Evolutionary conservation across 2,329 filamentous ascomycete genomes (phyloP), one percentile per base, ranked within the genome.

Genomic region (Penicillium sp.): DNA sequence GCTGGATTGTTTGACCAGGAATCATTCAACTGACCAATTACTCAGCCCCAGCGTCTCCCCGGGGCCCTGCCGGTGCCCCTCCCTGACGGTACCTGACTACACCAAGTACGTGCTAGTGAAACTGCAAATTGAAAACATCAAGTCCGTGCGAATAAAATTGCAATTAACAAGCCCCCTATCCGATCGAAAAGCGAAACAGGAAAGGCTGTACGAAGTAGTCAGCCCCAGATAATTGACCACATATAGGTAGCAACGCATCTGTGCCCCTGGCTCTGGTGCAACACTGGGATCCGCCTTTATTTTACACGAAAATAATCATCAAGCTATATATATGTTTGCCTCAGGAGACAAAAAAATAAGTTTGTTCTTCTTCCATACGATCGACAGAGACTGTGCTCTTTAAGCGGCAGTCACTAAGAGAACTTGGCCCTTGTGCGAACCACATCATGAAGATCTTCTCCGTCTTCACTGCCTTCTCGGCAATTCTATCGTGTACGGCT

Each of bases 361-460:
- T 31, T 35, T 31, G 1, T 10, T 20, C 39, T 32, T 14, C 13
- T 31, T 13, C 31, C 14, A 26, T n/a, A 7, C 2, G 6, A 39
- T 29, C 11, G 7, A 31, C 4, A 20, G 9, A 20, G 35, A 29
- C 22, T 6, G 13, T 37, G 45, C 14, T 47, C 31, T n/a, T 50
- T 31, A 38, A 20, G 39, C 20, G 13, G 24, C 34, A 43, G 39
- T 29, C 20, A 44, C 16, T 20, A 24, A 29, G 22, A 52, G n/a
- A 48, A 26, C 46, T n/a, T 49, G 22, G 13, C 24, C 10, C 47
- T 50, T 50, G n/a, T 32, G 11, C 18, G 26, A 53, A 44, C 31
- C 40, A 31, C 44, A 44, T 22, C 14, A 54, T 57, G 50, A 54
- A 37, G 49, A 24, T 53, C 37, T 35, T 24, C 24, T 44, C 38